A percentile compares a stretch with the other conserved stretches of the same genome.
phyloP scores from a whole-genome alignment of 495 filamentous ascomycete species.

The Symbiotaphrina buchneri region DNA sequence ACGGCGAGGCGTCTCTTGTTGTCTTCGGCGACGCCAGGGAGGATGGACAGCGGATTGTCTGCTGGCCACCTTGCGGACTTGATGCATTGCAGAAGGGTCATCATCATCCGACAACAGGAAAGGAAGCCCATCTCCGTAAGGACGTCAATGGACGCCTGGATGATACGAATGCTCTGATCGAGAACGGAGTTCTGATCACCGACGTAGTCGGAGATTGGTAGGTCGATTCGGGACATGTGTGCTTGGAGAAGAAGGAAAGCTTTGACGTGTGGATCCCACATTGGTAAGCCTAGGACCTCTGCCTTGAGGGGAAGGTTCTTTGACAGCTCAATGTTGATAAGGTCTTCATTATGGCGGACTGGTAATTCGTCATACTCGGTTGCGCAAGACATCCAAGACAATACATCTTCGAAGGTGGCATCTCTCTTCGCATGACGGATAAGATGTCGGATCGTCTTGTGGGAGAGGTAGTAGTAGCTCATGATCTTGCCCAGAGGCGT shows the following conservation, averaged over 20 bases:
- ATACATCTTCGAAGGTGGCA: slow-evolving; percentile 63
- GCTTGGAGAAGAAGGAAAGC: slow-evolving; percentile 86
- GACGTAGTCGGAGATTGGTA: slow-evolving; percentile 93
- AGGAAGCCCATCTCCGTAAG: slow-evolving; percentile 77
- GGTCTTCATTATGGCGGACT: slow-evolving; percentile 96
- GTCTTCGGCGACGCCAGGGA: slow-evolving; percentile 45
- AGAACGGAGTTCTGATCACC: slow-evolving; percentile 74
- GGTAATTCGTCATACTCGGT: slow-evolving; percentile 95
- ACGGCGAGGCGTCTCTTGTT: slow-evolving; percentile 14
- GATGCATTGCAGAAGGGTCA: slow-evolving; percentile 71
- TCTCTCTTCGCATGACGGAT: slow-evolving; percentile 50
- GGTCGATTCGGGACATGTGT: slow-evolving; percentile 74
- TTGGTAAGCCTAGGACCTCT: slow-evolving; percentile 51
- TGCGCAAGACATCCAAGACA: slow-evolving; percentile 82
- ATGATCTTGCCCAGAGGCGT: slow-evolving; percentile 92
- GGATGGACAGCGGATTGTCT: slow-evolving; percentile 55
- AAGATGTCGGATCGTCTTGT: slow-evolving; percentile 79
- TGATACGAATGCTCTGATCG: slow-evolving; percentile 90
- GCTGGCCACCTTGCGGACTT: slow-evolving; percentile 84
- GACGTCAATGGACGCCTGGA: slow-evolving; percentile 77
- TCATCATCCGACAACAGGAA: slow-evolving; percentile 50
- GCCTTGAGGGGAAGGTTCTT: slow-evolving; percentile 49
- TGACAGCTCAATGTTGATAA: slow-evolving; percentile 85
- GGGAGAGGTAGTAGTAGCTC: slow-evolving; percentile 97
- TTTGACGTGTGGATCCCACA: slow-evolving; percentile 99